Evolutionary conservation across 805 yeast genomes (phyloP), one percentile per base, ranked within the genome.

Genomic region (Saturnispora zaruensis): DNA sequence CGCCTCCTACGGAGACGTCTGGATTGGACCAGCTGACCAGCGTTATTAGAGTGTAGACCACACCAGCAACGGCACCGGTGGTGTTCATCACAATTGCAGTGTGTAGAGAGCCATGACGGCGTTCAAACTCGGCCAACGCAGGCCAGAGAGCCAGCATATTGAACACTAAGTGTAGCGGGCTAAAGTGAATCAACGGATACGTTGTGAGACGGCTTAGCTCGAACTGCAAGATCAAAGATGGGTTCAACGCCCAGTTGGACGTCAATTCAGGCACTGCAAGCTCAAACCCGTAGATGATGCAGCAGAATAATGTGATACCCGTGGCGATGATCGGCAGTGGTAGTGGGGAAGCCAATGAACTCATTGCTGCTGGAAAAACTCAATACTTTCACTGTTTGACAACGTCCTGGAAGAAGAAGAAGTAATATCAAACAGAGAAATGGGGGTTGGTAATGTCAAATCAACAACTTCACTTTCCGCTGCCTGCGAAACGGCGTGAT

Each of bases 51-150:
- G 84, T 77, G 65, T 76, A 84, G 42, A 78, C 75, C 37, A 87
- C 59, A 4, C 84, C 96, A 2, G 91, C 75, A 4, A 78, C 64
- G 1, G 83, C 80, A 2, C 95, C 86, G 45, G 84, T 65, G 24
- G 85, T 60, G 62, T 87, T 88, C 50, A 89, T 69, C 14, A 88
- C 81, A 43, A 89, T 71, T 4, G 95, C 96, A 4, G 96, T 84
- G 64, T 87, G 79, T 3, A 88, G 84, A 0, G 97, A 87, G 5
- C 96, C 97, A 59, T 87, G 83, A 21, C 66, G 62, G 50, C 73
- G 68, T 69, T 88, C 96, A 64, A 82, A 88, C 46, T 72, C 70
- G 11, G 82, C 70, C 58, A 87, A 63, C 20, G 85, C 79, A 0
- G 83, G 75, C 51, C 76, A 69, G 42, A 88, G 61, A 1, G 83